phyloP scores from a whole-genome alignment of 2,329 filamentous ascomycete species.

The Stromatinia cepivora region DNA sequence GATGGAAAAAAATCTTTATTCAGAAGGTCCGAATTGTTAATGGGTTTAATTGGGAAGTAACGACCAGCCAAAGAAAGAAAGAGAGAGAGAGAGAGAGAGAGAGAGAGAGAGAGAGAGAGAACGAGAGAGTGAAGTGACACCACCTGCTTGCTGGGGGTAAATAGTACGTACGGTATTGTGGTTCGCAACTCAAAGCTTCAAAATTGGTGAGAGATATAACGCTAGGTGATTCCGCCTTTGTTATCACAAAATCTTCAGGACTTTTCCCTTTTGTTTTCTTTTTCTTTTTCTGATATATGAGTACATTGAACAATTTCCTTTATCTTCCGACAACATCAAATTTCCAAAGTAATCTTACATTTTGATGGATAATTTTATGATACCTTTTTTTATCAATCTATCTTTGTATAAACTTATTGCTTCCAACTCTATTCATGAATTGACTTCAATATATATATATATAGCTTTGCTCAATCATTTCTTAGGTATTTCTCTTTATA shows the following conservation, averaged over 20 bases:
- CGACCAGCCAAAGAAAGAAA: neutral
- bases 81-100: neutral
- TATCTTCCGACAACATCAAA: neutral
- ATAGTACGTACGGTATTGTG: neutral
- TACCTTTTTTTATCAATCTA: too few species aligned
- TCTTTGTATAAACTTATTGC: too few species aligned
- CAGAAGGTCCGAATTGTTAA: constrained; percentile 12
- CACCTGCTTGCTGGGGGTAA: neutral
- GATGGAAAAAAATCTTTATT: neutral
- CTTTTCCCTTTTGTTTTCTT: neutral
- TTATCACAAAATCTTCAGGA: neutral
- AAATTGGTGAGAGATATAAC: neutral
- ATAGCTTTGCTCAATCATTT: neutral
- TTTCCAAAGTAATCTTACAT: neutral
- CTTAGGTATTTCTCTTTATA: neutral
- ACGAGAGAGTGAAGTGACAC: neutral
- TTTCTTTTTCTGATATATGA: neutral
- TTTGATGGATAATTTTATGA: neutral
- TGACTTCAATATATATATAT: neutral
- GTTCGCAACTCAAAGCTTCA: neutral
- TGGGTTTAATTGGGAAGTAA: constrained; percentile 3
- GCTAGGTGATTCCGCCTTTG: neutral
- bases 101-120: neutral
- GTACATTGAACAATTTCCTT: neutral
- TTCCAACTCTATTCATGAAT: neutral